phyloP scores from a whole-genome alignment of 805 yeast species.

The Monosporozyma aquatica region DNA sequence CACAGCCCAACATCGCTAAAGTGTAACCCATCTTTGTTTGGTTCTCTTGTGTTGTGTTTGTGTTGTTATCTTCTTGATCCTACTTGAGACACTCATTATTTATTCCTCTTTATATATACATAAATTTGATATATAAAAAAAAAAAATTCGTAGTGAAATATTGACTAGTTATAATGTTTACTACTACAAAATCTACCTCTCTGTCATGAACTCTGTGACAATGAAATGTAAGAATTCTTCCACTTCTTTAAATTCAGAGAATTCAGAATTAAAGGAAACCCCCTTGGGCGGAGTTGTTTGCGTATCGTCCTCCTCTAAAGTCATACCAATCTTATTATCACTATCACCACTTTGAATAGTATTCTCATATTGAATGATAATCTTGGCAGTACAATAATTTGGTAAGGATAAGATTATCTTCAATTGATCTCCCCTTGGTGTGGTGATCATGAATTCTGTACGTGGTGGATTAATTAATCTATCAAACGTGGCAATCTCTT shows the following conservation, averaged over 20 bases:
- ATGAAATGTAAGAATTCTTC: conserved; percentile 30
- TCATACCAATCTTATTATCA: too few relatives aligned
- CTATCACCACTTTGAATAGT: too few relatives aligned
- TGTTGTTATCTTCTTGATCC: too few relatives aligned
- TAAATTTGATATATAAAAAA: too few relatives aligned
- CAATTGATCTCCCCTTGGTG: conserved; percentile 11
- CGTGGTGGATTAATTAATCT: conserved; percentile 16
- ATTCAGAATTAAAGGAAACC: conserved; percentile 19
- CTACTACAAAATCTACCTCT: background rate
- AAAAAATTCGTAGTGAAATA: too few relatives aligned
- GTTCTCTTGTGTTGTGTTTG: conserved; percentile 1
- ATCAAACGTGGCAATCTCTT: conserved; percentile 21
- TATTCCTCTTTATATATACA: background rate
- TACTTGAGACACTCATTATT: background rate
- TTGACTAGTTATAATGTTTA: too few relatives aligned
- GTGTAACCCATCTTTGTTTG: conserved; percentile 36
- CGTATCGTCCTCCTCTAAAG: too few relatives aligned
- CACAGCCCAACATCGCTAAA: conserved; percentile 79
- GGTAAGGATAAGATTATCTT: conserved; percentile 20
- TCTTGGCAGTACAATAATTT: conserved; percentile 27
- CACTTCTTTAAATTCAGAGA: conserved; percentile 28
- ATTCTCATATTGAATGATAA: conserved; percentile 15
- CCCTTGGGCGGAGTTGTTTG: too few relatives aligned
- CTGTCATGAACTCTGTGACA: conserved; percentile 19
- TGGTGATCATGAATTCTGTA: conserved; percentile 14